Conservation (phyloP, 441 rosid genomes). For the Theobroma grandiflorum region DNA sequence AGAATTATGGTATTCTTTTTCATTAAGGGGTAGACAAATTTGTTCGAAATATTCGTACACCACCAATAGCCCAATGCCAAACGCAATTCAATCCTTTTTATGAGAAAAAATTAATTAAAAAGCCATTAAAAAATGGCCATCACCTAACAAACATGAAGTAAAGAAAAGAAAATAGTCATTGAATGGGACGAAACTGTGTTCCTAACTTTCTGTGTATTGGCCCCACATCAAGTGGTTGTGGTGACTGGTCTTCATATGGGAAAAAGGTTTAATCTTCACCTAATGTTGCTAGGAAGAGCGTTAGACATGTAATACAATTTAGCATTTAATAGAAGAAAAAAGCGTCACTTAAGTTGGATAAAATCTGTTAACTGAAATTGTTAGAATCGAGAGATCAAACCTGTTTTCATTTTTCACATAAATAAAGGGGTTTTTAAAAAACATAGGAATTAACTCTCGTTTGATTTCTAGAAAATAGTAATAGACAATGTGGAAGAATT, state of each 20-base stretch:
- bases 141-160: not conserved
- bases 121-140: not conserved
- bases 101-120: not conserved
- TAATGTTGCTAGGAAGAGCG: not conserved
- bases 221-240: not conserved
- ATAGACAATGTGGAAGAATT: not conserved
- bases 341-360: too few relatives aligned
- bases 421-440: not conserved
- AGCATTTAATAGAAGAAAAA: not conserved
- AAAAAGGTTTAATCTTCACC: not conserved
- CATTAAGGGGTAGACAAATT: not conserved
- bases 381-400: not conserved
- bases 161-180: not conserved
- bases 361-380: not conserved
- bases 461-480: not conserved
- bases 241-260: not conserved
- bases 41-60: not conserved
- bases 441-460: too few relatives aligned
- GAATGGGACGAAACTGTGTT: slow-evolving; percentile 1
- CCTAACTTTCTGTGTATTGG: not conserved
- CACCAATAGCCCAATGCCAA: not conserved
- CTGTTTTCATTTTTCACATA: not conserved
- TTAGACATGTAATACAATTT: not conserved
- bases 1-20: not conserved
- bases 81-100: not conserved